Conservation (phyloP, 2,329 filamentous ascomycete species). For the Tolypocladium inflatum region DNA sequence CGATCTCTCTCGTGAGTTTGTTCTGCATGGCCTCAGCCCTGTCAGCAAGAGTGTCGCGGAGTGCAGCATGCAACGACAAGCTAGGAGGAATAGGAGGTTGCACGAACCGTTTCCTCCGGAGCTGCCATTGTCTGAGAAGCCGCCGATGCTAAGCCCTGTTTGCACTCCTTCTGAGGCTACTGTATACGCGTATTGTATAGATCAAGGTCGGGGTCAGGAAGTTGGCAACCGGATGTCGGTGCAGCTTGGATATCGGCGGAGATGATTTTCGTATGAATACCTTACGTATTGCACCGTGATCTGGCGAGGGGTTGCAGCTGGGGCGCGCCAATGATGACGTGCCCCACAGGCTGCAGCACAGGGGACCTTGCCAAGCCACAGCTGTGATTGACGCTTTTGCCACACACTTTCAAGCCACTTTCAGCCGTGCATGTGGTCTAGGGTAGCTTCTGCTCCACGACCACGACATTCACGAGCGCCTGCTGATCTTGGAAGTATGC, state of each 20-base stretch:
- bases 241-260: background rate
- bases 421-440: background rate
- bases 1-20: conserved; percentile 32
- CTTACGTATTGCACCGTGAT: conserved; percentile 1
- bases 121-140: conserved; percentile 27
- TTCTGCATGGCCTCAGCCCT: conserved; percentile 20
- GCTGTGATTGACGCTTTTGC: background rate
- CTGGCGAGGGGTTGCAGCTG: conserved; percentile 2
- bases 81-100: conserved; percentile 4
- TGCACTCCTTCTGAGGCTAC: background rate
- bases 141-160: background rate
- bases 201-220: background rate
- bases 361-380: conserved; percentile 12
- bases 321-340: conserved; percentile 23
- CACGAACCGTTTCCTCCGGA: conserved; percentile 33
- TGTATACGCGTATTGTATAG: background rate
- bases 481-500: background rate
- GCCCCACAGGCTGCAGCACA: conserved; percentile 17
- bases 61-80: conserved; percentile 4
- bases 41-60: conserved; percentile 11
- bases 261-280: background rate
- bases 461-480: too few relatives aligned
- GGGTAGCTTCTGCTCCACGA: background rate
- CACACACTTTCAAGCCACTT: background rate
- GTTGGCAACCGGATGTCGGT: background rate